phyloP scores from a whole-genome alignment of 2,329 filamentous ascomycete genomes.

The Claviceps africana region DNA sequence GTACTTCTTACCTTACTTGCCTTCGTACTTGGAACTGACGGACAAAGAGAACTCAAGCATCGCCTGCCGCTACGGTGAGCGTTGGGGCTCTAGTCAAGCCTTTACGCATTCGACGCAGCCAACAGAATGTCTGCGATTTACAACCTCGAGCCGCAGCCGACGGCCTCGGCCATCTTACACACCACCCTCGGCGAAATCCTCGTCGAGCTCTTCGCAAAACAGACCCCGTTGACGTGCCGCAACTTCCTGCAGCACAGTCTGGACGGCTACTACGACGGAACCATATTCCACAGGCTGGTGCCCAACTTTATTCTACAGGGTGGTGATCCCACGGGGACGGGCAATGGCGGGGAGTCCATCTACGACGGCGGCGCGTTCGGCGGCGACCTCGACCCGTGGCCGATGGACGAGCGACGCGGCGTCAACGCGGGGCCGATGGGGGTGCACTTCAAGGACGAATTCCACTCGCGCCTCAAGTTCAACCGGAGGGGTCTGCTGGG shows the following conservation, averaged over 20 bases:
- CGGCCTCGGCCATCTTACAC: conserved; percentile 78
- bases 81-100: neutral
- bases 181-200: conserved; percentile 82
- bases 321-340: conserved; percentile 85
- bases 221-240: conserved; percentile 78
- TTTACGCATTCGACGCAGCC: neutral
- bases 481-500: conserved; percentile 79
- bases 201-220: conserved; percentile 88
- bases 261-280: conserved; percentile 89
- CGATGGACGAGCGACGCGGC: conserved; percentile 50
- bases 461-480: conserved; percentile 85
- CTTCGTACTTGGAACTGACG: too few relatives aligned
- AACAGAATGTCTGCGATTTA: conserved; percentile 73
- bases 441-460: conserved; percentile 64
- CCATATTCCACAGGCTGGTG: conserved; percentile 84
- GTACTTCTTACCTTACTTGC: too few relatives aligned
- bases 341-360: conserved; percentile 81
- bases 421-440: conserved; percentile 45
- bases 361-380: conserved; percentile 71
- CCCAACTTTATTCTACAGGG: conserved; percentile 90
- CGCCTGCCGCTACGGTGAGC: neutral
- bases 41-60: neutral
- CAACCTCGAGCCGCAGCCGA: conserved; percentile 88
- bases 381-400: conserved; percentile 58
- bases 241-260: conserved; percentile 94